phyloP scores from a whole-genome alignment of 1,284 basidiomycete species.

The Retiboletus fuscus region DNA sequence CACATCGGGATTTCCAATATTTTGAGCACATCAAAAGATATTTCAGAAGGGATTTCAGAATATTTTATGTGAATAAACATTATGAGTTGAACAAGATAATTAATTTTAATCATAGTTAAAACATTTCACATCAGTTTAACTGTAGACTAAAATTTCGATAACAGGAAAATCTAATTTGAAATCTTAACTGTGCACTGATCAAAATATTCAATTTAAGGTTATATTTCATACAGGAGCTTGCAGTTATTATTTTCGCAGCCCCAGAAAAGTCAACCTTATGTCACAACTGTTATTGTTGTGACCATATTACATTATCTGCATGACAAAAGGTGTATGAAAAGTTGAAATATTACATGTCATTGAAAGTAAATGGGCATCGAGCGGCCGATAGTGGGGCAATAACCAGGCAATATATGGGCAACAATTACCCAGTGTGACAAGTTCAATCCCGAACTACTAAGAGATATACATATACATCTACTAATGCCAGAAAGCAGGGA shows the following conservation, averaged over 20 bases:
- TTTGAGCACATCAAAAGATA: not conserved
- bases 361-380: not conserved
- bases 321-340: not conserved
- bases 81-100: too few species aligned
- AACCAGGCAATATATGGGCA: not conserved
- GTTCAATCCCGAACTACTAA: too few species aligned
- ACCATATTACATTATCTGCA: not conserved
- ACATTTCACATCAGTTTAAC: not conserved
- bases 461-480: too few species aligned
- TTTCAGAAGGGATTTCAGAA: not conserved
- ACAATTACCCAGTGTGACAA: not conserved
- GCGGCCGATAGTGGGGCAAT: not conserved
- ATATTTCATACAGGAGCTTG: not conserved
- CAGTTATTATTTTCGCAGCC: conserved; percentile 1
- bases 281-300: not conserved
- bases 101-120: too few species aligned
- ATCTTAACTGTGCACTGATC: not conserved
- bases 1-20: not conserved
- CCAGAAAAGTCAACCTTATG: not conserved
- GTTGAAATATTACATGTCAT: not conserved
- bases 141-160: not conserved
- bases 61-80: not conserved
- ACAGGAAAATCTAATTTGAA: not conserved
- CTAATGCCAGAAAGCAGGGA: too few species aligned
- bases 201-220: not conserved